phyloP scores from a whole-genome alignment of 2,329 filamentous ascomycete genomes.

The Scytalidium sp. region DNA sequence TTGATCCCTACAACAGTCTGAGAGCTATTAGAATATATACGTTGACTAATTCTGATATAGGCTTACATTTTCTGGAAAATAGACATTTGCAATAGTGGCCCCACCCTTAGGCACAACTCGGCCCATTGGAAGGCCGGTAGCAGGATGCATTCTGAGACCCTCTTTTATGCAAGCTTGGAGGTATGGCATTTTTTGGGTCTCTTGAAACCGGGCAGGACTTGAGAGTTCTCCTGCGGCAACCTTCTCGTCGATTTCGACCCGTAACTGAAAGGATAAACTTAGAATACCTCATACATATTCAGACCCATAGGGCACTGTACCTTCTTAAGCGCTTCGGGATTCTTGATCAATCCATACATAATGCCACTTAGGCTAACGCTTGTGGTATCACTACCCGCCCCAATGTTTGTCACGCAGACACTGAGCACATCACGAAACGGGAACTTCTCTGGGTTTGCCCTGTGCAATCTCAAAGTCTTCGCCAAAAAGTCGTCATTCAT shows the following conservation, averaged over 20 bases:
- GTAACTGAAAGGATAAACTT: slow-evolving; percentile 1
- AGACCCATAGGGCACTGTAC: background rate
- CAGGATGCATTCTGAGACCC: slow-evolving; percentile 44
- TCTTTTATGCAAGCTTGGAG: slow-evolving; percentile 49
- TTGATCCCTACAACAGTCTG: slow-evolving; percentile 34
- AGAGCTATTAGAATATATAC: slow-evolving; percentile 8
- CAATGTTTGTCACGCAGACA: slow-evolving; percentile 30
- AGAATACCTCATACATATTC: slow-evolving; percentile 13
- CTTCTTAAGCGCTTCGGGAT: slow-evolving; percentile 14
- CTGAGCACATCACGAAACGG: slow-evolving; percentile 32
- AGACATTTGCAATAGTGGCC: slow-evolving; percentile 35
- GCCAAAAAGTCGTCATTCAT: slow-evolving; percentile 31
- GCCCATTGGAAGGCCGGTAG: slow-evolving; percentile 38
- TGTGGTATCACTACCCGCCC: slow-evolving; percentile 43
- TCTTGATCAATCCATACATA: slow-evolving; percentile 41
- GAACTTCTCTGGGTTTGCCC: slow-evolving; percentile 38
- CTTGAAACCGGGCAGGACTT: slow-evolving; percentile 27
- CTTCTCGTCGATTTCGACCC: slow-evolving; percentile 5
- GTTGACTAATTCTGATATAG: background rate
- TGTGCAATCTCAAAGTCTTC: slow-evolving; percentile 35
- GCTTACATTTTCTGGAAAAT: slow-evolving; percentile 30
- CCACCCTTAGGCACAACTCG: slow-evolving; percentile 43
- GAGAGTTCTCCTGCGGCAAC: background rate
- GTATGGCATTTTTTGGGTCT: slow-evolving; percentile 40
- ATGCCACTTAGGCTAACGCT: slow-evolving; percentile 43